Conservation (phyloP, 2,329 filamentous ascomycete genomes). For the Huntiella moniliformis region DNA sequence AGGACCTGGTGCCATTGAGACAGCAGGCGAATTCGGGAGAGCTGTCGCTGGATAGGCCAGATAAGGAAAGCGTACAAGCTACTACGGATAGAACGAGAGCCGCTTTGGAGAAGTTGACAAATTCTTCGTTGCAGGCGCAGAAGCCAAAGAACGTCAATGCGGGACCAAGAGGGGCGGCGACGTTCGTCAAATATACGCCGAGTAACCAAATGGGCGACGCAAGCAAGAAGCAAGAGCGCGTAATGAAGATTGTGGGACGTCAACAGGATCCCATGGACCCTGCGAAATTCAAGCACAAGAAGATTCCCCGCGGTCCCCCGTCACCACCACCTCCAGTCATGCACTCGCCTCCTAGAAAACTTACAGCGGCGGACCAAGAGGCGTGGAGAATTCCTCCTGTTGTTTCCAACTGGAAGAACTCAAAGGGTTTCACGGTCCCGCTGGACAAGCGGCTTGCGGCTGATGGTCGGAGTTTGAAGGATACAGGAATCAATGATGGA, state of each 20-base stretch:
- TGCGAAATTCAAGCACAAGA: conserved; percentile 97
- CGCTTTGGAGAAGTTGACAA: conserved; percentile 64
- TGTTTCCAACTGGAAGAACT: conserved; percentile 98
- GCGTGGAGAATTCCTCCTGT: conserved; percentile 79
- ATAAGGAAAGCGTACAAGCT: conserved; percentile 62
- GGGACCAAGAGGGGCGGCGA: conserved; percentile 63
- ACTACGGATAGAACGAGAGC: conserved; percentile 78
- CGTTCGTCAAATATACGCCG: conserved; percentile 88
- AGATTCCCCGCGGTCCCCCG: conserved; percentile 82
- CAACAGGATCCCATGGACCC: conserved; percentile 93
- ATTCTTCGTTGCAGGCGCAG: conserved; percentile 73
- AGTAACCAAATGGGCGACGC: conserved; percentile 90
- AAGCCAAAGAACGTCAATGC: conserved; percentile 90
- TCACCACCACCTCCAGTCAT: conserved; percentile 86
- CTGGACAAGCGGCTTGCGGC: conserved; percentile 89
- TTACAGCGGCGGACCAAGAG: conserved; percentile 93
- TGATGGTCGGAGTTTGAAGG: conserved; percentile 77
- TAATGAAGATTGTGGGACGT: conserved; percentile 94
- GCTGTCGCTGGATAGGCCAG: conserved; percentile 68
- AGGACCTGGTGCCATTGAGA: conserved; percentile 83
- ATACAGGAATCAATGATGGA: conserved; percentile 94
- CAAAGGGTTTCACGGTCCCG: conserved; percentile 92
- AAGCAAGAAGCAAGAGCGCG: conserved; percentile 74
- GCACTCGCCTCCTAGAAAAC: conserved; percentile 82
- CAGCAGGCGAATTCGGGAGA: conserved; percentile 88